Conservation (phyloP, 768 basidiomycete genomes). For the Thelephora aurantiotincta region DNA sequence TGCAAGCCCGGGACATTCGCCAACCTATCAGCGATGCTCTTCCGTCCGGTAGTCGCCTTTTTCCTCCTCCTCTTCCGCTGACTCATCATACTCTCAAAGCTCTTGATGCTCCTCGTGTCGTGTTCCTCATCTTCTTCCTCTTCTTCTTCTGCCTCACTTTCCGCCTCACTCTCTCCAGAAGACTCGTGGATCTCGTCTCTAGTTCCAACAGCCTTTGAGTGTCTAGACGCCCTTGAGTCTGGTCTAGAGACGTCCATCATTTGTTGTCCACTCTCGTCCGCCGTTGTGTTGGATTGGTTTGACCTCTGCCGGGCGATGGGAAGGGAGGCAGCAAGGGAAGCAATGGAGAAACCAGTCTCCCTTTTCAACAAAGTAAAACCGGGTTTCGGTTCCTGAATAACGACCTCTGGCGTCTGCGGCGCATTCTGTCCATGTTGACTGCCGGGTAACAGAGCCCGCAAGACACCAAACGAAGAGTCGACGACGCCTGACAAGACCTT, state of each 20-base stretch:
- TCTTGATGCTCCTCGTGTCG: slow-evolving; percentile 67
- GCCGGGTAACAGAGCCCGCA: slow-evolving; percentile 61
- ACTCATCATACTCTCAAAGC: slow-evolving; percentile 80
- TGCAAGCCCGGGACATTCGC: slow-evolving; percentile 56
- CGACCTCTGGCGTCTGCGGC: slow-evolving; percentile 8
- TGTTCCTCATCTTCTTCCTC: slow-evolving; percentile 23
- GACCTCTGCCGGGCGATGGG: slow-evolving; percentile 32
- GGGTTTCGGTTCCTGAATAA: slow-evolving; percentile 14
- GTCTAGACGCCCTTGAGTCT: slow-evolving; percentile 27
- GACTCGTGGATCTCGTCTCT: slow-evolving; percentile 12
- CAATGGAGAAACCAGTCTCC: slow-evolving; percentile 74
- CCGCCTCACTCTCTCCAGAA: slow-evolving; percentile 17
- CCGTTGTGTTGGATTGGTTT: slow-evolving; percentile 10
- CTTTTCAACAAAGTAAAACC: slow-evolving; percentile 59
- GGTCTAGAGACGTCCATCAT: slow-evolving; percentile 43
- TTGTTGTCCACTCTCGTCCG: slow-evolving; percentile 33
- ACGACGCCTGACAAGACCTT: slow-evolving; percentile 73
- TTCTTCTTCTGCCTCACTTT: slow-evolving; percentile 21
- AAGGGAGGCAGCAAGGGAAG: slow-evolving; percentile 54
- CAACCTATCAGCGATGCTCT: slow-evolving; percentile 71
- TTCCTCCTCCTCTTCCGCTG: slow-evolving; percentile 17
- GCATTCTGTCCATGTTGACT: slow-evolving; percentile 14
- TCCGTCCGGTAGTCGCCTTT: slow-evolving; percentile 19
- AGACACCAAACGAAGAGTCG: slow-evolving; percentile 79
- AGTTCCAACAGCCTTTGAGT: background rate